Conservation (phyloP, 2,329 filamentous ascomycete species). For the Karstenula rhodostoma region DNA sequence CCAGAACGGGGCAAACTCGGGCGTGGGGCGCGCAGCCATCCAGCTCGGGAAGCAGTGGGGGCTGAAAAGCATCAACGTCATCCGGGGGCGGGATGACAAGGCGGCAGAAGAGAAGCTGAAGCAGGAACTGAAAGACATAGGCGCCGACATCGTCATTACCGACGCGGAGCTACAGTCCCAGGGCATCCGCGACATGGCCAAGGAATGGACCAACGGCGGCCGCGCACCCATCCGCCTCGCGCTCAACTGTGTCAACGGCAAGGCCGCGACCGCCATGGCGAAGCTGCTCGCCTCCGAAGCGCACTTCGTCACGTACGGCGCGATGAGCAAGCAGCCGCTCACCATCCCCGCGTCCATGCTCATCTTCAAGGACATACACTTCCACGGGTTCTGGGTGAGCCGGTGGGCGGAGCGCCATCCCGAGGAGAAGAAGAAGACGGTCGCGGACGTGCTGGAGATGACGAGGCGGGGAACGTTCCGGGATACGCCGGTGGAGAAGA, state of each 20-base stretch:
- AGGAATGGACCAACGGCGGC: constrained; percentile 74
- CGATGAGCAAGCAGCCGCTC: constrained; percentile 90
- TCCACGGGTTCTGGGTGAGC: constrained; percentile 95
- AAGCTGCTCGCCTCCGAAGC: constrained; percentile 72
- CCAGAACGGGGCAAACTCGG: constrained; percentile 95
- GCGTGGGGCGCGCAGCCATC: constrained; percentile 89
- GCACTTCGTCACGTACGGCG: constrained; percentile 91
- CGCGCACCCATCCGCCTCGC: constrained; percentile 78
- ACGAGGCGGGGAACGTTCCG: constrained; percentile 79
- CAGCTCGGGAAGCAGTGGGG: constrained; percentile 89
- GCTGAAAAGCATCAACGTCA: constrained; percentile 86
- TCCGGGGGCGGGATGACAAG: constrained; percentile 78
- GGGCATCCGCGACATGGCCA: constrained; percentile 69
- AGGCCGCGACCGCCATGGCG: constrained; percentile 79
- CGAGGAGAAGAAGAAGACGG: constrained; percentile 76
- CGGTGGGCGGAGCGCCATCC: constrained; percentile 82
- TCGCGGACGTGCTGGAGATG: constrained; percentile 83
- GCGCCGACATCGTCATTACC: constrained; percentile 69
- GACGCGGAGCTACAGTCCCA: constrained; percentile 67
- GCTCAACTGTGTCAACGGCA: constrained; percentile 93
- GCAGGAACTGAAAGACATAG: constrained; percentile 66
- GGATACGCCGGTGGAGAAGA: constrained; percentile 82
- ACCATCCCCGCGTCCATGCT: constrained; percentile 81
- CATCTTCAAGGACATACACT: constrained; percentile 91
- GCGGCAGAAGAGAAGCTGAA: constrained; percentile 73